Evolutionary conservation across 208 protist genomes (phyloP).

Genomic region (Strigomonas culicis): DNA sequence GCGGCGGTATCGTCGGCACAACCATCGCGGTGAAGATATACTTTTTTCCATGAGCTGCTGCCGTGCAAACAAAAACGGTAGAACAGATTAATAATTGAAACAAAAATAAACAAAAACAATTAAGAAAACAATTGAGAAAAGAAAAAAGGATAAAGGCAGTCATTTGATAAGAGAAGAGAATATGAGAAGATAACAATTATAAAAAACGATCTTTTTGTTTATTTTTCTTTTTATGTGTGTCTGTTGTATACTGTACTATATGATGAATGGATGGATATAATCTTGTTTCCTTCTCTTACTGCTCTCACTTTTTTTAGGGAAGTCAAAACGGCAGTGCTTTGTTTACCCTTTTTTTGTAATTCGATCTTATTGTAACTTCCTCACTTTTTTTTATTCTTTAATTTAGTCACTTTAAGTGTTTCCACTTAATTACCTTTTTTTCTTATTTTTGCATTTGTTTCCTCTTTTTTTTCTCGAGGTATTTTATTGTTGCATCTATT

Average conservation of each 20-base stretch:
- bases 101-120: slow-evolving; percentile 4
- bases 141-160: background rate
- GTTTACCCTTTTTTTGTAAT: slow-evolving; percentile 10
- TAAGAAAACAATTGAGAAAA: background rate
- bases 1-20: slow-evolving; percentile 40
- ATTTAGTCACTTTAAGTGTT: background rate
- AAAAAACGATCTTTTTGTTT: background rate
- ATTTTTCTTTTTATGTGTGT: background rate
- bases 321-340: background rate
- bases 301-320: slow-evolving; percentile 6
- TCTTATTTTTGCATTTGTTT: slow-evolving; percentile 5
- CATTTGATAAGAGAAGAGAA: slow-evolving; percentile 1
- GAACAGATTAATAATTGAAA: background rate
- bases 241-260: no score
- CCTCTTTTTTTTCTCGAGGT: slow-evolving; percentile 8
- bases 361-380: slow-evolving; percentile 1
- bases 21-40: slow-evolving; percentile 24
- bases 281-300: background rate
- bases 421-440: background rate
- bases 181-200: background rate
- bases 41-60: background rate
- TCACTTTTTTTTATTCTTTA: background rate
- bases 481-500: slow-evolving; percentile 9
- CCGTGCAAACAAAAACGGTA: background rate
- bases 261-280: slow-evolving; percentile 3